These are phyloP conservation scores for Salvia rosmarinus DNA, from an alignment of 257 asterid genomes.

Conservation along the genomic window DNA sequence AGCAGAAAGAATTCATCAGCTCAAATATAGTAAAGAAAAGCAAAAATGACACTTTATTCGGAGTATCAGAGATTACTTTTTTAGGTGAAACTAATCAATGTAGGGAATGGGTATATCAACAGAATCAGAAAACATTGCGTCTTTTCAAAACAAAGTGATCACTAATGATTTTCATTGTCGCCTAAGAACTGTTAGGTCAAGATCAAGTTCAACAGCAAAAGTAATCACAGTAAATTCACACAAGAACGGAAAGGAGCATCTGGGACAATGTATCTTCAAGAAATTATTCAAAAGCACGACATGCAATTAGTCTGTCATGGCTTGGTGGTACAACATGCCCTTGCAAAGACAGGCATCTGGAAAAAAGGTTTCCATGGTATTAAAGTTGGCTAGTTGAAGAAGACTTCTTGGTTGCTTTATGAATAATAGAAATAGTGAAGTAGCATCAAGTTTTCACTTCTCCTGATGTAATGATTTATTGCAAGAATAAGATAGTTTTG, in stretches of 20 bases:
- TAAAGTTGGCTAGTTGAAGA: too few species aligned
- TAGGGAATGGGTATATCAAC: conserved; percentile 3
- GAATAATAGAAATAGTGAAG: too few species aligned
- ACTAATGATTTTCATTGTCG: too few species aligned
- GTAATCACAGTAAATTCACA: too few species aligned
- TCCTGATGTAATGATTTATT: too few species aligned
- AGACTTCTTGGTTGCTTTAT: too few species aligned
- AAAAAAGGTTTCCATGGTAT: too few species aligned
- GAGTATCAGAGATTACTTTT: not conserved
- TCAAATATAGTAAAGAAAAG: conserved; percentile 7
- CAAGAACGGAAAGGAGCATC: not conserved
- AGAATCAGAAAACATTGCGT: not conserved
- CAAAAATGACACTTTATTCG: not conserved
- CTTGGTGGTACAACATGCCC: not conserved
- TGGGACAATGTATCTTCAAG: not conserved
- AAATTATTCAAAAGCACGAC: conserved; percentile 10
- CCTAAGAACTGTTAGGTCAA: not conserved
- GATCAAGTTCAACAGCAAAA: not conserved
- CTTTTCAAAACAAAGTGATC: too few species aligned
- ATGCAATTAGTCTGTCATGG: not conserved
- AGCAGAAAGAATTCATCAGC: conserved; percentile 38
- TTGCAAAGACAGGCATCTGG: too few species aligned
- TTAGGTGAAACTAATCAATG: conserved; percentile 19
- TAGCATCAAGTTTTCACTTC: too few species aligned
- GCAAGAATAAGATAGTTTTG: too few species aligned